Evolutionary conservation across 306 rosid genomes (phyloP).

Genomic region (Pachyrhizus erosus): DNA sequence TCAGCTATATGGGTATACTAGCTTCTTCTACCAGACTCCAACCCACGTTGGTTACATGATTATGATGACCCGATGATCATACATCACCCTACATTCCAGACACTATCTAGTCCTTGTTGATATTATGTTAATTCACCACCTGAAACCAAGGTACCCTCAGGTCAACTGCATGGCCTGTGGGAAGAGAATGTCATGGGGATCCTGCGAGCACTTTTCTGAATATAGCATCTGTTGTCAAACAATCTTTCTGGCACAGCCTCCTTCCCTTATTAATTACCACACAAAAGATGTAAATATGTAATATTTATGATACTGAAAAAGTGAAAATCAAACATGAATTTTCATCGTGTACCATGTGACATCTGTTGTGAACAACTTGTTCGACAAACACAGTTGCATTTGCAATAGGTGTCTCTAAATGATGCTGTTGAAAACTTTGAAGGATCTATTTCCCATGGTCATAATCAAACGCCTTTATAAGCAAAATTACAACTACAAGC

Average conservation of each 20-base stretch:
- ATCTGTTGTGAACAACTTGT: neutral
- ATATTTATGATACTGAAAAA: neutral
- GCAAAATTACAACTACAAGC: neutral
- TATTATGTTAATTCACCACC: conserved; percentile 2
- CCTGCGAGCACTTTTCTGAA: neutral
- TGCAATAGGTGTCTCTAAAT: neutral
- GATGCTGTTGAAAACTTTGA: neutral
- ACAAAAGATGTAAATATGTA: neutral
- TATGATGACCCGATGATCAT: neutral
- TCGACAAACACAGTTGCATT: neutral
- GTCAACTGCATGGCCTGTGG: conserved; percentile 29
- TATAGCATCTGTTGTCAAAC: neutral
- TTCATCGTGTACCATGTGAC: neutral
- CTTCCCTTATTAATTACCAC: neutral
- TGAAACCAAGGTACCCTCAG: neutral
- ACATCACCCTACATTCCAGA: conserved; percentile 45
- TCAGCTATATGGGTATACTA: too few relatives aligned
- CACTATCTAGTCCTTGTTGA: conserved; percentile 44
- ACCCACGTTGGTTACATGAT: neutral
- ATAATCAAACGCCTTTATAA: neutral
- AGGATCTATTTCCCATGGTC: neutral
- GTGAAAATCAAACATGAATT: neutral
- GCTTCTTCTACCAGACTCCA: too few relatives aligned
- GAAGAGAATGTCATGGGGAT: neutral
- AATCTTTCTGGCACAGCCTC: neutral